Base-by-base conservation (phyloP, 2,329 filamentous ascomycete genomes). In the Claviceps sp. region DNA sequence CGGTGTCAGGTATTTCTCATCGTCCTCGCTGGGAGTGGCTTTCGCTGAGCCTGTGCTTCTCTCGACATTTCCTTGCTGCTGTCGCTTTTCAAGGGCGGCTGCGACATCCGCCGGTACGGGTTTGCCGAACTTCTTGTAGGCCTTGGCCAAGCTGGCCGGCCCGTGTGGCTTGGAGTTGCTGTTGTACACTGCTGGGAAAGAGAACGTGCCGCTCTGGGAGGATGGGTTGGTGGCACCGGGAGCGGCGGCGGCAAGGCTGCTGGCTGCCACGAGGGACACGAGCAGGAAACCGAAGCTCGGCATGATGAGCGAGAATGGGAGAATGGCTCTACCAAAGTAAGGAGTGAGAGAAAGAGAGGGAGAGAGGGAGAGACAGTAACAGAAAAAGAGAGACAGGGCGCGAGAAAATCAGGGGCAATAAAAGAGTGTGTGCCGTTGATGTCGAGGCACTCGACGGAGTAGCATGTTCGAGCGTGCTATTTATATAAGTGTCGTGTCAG, bases 221-320 rank as follows among this genome's bases (percentile, higher is more conserved):
- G 30, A 55, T 18, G 6, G 55, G 57, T 11, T 7, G 24, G 53
- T 40, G 42, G 52, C 53, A 24, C 50, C 47, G 37, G 48, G 24
- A 26, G 24, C 24, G 6, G 24, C 24, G 6, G 52, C 44, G 34
- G 46, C 56, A n/a, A 46, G 22, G 26, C 56, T 53, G 46, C 52
- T 47, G 20, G 54, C 55, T 48, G 51, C 53, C 42, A 58, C 49
- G 41, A 59, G 51, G 50, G 57, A 54, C 38, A 54, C 54, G 53
- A 59, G 52, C 41, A 57, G 55, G 40, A 56, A 54, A 16, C 54
- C 54, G 36, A 59, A 57, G 24, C 48, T 57, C 47, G 55, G 57
- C 57, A 59, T 59, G 34, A 48, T 52, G 53, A 47, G 7, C 26
- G n/a, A n/a, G n/a, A n/a, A n/a, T n/a, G n/a, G n/a, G 26, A 30